Conservation (phyloP, 169 alveolate genomes). For the Perkinsus chesapeaki region DNA sequence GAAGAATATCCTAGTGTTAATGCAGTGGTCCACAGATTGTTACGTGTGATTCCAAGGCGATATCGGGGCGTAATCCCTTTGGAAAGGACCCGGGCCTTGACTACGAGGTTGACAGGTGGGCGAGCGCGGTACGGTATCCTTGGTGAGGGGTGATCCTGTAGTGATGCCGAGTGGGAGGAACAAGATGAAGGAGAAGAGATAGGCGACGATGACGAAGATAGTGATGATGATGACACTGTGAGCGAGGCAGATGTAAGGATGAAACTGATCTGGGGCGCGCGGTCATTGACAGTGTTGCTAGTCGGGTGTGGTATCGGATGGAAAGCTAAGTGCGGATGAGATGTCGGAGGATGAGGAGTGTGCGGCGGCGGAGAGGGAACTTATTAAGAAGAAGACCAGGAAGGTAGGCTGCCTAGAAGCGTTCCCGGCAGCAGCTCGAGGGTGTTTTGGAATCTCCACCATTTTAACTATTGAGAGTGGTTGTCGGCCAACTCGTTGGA, state of each 20-base stretch:
- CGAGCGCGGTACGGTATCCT: not conserved
- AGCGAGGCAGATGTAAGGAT: not conserved
- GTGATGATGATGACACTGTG: not conserved
- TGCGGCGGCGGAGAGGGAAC: not conserved
- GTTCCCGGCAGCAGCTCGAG: not conserved
- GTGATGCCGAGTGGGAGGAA: not conserved
- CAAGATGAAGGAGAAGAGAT: not conserved
- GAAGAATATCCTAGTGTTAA: too few species aligned
- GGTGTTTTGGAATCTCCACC: not conserved
- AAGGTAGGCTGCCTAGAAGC: not conserved
- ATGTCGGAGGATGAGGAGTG: slow-evolving; percentile 4
- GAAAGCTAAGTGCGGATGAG: not conserved
- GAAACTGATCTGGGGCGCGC: not conserved
- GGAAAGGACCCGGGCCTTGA: not conserved
- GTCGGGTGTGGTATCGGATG: not conserved
- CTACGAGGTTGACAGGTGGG: not conserved
- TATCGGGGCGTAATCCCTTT: not conserved
- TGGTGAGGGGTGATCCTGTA: not conserved
- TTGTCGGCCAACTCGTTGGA: too few species aligned
- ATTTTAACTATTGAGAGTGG: not conserved
- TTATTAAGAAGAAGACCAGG: not conserved
- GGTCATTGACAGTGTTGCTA: not conserved
- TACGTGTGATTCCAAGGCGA: not conserved
- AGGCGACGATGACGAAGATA: not conserved
- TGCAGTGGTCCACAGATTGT: not conserved